phyloP scores from a whole-genome alignment of 164 flowering plant genomes.

The Tinospora cordifolia region DNA sequence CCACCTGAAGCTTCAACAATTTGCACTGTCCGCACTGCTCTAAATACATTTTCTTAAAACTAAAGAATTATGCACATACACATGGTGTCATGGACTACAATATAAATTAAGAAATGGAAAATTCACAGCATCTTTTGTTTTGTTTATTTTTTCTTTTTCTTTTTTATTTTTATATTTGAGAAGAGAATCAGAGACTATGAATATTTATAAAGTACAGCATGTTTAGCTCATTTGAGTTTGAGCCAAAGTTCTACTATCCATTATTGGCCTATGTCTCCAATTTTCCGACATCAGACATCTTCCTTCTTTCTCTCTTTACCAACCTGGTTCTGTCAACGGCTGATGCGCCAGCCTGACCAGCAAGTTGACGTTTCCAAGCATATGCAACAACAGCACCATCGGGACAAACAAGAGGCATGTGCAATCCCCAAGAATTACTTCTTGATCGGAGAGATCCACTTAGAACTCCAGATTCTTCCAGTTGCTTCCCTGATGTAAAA shows the following conservation, averaged over 20 bases:
- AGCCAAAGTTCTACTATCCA: not conserved
- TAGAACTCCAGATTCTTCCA: constrained; percentile 84
- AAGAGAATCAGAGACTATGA: too few species aligned
- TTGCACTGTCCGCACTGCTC: too few species aligned
- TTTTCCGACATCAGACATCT: not conserved
- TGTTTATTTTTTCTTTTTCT: too few species aligned
- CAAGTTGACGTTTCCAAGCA: constrained; percentile 99
- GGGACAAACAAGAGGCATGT: constrained; percentile 97
- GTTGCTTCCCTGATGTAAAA: constrained; percentile 63
- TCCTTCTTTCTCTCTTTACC: not conserved
- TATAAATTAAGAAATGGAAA: too few species aligned
- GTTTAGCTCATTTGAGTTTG: not conserved
- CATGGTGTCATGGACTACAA: too few species aligned
- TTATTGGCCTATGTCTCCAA: not conserved
- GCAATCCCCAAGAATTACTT: constrained; percentile 93
- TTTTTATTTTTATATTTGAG: too few species aligned
- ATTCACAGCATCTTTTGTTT: too few species aligned
- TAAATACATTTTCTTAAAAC: too few species aligned
- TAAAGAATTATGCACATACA: too few species aligned
- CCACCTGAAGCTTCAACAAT: too few species aligned
- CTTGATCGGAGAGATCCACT: constrained; percentile 71
- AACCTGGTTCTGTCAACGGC: constrained; percentile 97
- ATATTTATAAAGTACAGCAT: not conserved
- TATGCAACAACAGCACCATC: constrained; percentile 99
- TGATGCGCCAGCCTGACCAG: constrained; percentile 99